Evolutionary conservation across 148 eudicot genomes (phyloP), one percentile per base, ranked within the genome.

Genomic region (Talinum fruticosum): DNA sequence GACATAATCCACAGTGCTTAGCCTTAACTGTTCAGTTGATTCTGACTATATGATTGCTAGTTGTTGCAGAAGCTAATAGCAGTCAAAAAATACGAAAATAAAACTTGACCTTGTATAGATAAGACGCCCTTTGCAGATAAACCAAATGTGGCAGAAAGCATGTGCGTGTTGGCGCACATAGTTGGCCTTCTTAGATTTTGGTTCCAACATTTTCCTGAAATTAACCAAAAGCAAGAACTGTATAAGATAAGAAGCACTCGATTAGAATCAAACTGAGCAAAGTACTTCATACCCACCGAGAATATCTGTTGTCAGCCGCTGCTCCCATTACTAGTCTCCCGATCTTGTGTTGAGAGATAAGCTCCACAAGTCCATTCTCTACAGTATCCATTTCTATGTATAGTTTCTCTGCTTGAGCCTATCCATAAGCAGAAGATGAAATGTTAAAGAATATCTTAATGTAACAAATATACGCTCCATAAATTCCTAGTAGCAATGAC

Each of bases 251-350:
- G n/a, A 38, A 66, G 54, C 44, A 23, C 24, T 36, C 21, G 49
- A 12, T 5, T 28, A n/a, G n/a, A n/a, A n/a, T 13, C 12, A 26
- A 76, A 51, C 28, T 28, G 13, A 13, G 6, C 24, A 68, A 44
- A n/a, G 18, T 26, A 61, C 67, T 37, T 67, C 23, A 29, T 41
- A 66, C 69, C 15, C 79, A 91, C 97, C 83, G 88, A 28, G 94
- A 88, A 83, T 88, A 91, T 51, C 83, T 83, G 71, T 69, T 81
- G 75, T 91, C 88, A 3, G 96, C 86, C 32, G 99, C 97, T 72
- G 94, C 97, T 76, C 97, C 99, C 93, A 95, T 91, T 64, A 91
- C 96, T 78, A 95, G 94, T 79, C 77, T 89, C 82, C 81, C 82
- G 72, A 96, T 91, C 74, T 82, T 80, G 69, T 88, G 72, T 80